Evolutionary conservation across 1,284 basidiomycete genomes (phyloP), one percentile per base, ranked within the genome.

Genomic region (Schizopora paradoxa): DNA sequence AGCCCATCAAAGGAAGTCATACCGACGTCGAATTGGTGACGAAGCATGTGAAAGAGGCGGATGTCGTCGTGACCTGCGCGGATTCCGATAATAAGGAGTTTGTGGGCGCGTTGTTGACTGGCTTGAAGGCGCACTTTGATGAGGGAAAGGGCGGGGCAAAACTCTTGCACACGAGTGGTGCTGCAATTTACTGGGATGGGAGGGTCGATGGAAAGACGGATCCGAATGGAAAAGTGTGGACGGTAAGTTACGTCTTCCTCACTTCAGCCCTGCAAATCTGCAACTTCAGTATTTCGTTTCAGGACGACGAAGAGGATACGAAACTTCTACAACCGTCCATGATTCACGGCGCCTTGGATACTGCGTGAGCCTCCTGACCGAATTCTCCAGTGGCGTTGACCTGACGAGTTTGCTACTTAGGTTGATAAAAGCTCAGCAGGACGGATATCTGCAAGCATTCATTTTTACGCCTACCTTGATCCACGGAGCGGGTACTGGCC

Each of bases 21-120:
- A 35, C 41, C 4, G 51, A 56, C 47, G 8, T 23, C 5, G 51
- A 48, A 5, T 36, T 55, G 6, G 48, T 56, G 28, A 33, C 43
- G 21, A 41, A 39, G 6, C 46, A 49, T 11, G 45, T 48, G 5
- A 37, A 43, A 10, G 27, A 27, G 5, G 48, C 54, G 4, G 54
- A 55, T 19, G 38, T 56, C 16, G 48, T 53, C 2, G 1, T 56
- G 34, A 56, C 55, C 29, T 2, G 34, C 26, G 54, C 23, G 25
- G 54, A 55, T 34, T 23, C 46, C 13, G 54, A 56, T 25, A 42
- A 53, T 25, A 19, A 46, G 1, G 29, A 14, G n/a, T 49, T 56
- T 41, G 44, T 26, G 7, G 36, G 35, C 7, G 45, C 51, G 4
- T 47, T 56, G 16, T 26, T 55, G 4, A 19, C 41, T 6, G 52